A percentile compares a stretch with the other conserved stretches of the same genome.
phyloP scores from a whole-genome alignment of 805 yeast genomes.

The Kurtzmaniella cleridarum region DNA sequence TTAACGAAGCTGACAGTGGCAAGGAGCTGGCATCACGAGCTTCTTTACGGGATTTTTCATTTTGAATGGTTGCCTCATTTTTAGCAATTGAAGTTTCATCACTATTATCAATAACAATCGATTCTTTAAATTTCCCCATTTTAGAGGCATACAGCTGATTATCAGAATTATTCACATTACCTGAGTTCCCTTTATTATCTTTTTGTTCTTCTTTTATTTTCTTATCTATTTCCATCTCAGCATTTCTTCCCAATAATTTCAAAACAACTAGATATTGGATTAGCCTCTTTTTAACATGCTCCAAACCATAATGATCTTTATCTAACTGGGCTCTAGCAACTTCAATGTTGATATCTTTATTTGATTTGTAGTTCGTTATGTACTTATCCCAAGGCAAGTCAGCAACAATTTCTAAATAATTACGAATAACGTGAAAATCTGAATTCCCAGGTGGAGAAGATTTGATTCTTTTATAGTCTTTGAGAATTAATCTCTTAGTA shows the following conservation, averaged over 20 bases:
- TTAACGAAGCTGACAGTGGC: constrained; percentile 1
- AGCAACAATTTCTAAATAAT: constrained; percentile 58
- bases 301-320: constrained; percentile 39
- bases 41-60: constrained; percentile 9
- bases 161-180: constrained; percentile 1
- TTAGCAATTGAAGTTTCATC: constrained; percentile 27
- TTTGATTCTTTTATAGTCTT: constrained; percentile 52
- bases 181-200: neutral
- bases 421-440: constrained; percentile 60
- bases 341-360: constrained; percentile 46
- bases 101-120: constrained; percentile 30
- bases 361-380: constrained; percentile 23
- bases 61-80: constrained; percentile 17
- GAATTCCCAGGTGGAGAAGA: constrained; percentile 52
- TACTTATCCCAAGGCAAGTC: constrained; percentile 58
- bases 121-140: neutral
- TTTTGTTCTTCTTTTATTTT: constrained; percentile 5
- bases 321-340: constrained; percentile 35
- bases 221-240: constrained; percentile 18
- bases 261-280: constrained; percentile 77
- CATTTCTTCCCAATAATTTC: constrained; percentile 46
- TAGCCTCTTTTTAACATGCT: constrained; percentile 56
- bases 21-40: neutral
- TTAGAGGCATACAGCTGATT: constrained; percentile 1
- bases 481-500: constrained; percentile 33